phyloP scores from a whole-genome alignment of 2,329 filamentous ascomycete genomes.

The Fusarium mundagurra region DNA sequence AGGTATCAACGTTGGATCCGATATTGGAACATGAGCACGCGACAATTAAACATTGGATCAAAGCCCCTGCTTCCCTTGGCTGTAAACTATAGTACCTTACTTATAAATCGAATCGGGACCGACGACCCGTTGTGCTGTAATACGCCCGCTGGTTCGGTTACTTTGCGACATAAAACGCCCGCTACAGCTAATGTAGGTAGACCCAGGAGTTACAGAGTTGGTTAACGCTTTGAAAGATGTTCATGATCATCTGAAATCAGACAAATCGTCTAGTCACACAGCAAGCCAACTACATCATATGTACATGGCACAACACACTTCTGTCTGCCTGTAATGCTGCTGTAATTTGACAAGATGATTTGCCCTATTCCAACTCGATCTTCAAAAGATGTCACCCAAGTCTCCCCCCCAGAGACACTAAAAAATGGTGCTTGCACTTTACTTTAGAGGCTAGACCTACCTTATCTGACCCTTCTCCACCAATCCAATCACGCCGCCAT shows the following conservation, averaged over 20 bases:
- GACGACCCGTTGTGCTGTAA: slow-evolving; percentile 13
- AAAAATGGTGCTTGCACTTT: neutral
- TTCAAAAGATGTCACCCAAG: neutral
- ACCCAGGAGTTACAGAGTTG: neutral
- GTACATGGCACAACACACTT: neutral
- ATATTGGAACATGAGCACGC: slow-evolving; percentile 30
- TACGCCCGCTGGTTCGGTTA: slow-evolving; percentile 32
- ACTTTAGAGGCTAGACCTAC: slow-evolving; percentile 1
- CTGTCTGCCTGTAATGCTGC: neutral
- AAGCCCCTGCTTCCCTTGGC: neutral
- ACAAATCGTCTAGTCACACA: neutral
- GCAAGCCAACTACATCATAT: neutral
- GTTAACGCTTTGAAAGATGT: neutral
- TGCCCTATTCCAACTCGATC: slow-evolving; percentile 4
- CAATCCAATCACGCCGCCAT: slow-evolving; percentile 38
- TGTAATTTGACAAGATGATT: neutral
- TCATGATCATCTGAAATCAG: neutral
- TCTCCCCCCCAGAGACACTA: neutral
- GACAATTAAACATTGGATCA: slow-evolving; percentile 24
- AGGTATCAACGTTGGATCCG: neutral
- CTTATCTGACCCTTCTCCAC: slow-evolving; percentile 35
- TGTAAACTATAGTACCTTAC: no score
- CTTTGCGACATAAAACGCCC: slow-evolving; percentile 30
- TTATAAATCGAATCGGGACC: slow-evolving; percentile 16
- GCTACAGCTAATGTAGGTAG: slow-evolving; percentile 1